Base-by-base conservation (phyloP, 257 asterid species). In the Petrea volubilis region DNA sequence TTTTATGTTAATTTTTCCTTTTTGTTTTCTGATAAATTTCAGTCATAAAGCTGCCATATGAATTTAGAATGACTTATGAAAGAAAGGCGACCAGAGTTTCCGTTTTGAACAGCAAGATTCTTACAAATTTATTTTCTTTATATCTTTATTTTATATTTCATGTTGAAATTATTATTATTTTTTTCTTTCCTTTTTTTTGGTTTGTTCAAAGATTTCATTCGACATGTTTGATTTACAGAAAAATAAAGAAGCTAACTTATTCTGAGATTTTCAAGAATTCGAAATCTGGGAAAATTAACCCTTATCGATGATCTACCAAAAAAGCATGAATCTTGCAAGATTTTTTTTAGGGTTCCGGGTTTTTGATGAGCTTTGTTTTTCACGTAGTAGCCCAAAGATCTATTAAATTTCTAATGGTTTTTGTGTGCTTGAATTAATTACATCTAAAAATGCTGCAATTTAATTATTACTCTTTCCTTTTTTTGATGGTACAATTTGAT, bases 301-400 rank as follows among this genome's bases (percentile, higher is more conserved):
- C n/a, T n/a, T n/a, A n/a, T n/a, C n/a, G n/a, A 12, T 12, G 77
- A 58, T 70, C 64, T 75, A 43, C 61, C 50, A 59, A 58, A 67
- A 66, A 67, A 52, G 68, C 78, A 60, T 31, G 52, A 72, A 60
- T 66, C 63, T 74, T 25, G 20, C 14, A 2, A 7, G 3, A n/a
- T 11, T n/a, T 41, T 50, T 60, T 25, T 40, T 75, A 75, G 75
- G 75, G 75, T 55, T 76, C 33, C 20, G 20, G 43, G 20, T 33
- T 9, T n/a, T 21, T 11, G 6, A 0, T 44, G 4, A 44, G 55
- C 46, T 46, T 23, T 60, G 29, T 70, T 34, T 38, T 20, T 53
- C 38, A 29, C 25, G 36, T 24, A 53, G 33, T 15, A 68, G 36
- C 1, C 34, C 50, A 11, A 61, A 15, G 50, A 21, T 43, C 23